Conservation (phyloP, 1,139 yeast genomes). For the Nakaseomyces nivariensis region DNA sequence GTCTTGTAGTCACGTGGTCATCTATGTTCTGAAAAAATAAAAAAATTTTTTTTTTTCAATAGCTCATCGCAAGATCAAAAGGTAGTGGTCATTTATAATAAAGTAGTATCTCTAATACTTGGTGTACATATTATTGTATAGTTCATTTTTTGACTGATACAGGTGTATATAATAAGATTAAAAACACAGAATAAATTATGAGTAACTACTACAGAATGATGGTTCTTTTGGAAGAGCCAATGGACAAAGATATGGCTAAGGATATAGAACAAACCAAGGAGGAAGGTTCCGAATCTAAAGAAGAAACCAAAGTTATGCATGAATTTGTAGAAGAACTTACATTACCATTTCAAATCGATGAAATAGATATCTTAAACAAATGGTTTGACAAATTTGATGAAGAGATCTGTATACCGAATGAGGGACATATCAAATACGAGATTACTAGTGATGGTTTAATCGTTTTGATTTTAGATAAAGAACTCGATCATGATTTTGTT, state of each 20-base stretch:
- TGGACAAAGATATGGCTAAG: conserved; percentile 12
- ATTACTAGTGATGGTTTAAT: conserved; percentile 66
- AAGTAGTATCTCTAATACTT: no score
- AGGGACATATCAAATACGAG: conserved; percentile 57
- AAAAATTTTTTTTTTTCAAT: no score
- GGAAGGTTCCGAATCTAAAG: conserved; percentile 3
- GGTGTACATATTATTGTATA: no score
- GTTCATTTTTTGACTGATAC: no score
- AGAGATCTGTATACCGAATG: conserved; percentile 53
- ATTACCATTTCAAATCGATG: conserved; percentile 36
- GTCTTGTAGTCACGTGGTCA: no score
- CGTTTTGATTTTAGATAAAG: conserved; percentile 42
- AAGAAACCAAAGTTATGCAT: conserved; percentile 18
- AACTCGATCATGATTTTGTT: conserved; percentile 20
- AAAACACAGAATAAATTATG: background rate
- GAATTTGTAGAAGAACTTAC: conserved; percentile 27
- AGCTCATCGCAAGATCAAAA: no score
- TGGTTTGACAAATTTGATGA: conserved; percentile 59
- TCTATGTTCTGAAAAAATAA: no score
- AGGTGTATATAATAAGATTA: no score
- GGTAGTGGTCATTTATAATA: no score
- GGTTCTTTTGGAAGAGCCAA: conserved; percentile 17
- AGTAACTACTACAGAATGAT: conserved; percentile 19
- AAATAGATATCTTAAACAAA: conserved; percentile 47
- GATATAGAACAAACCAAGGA: conserved; percentile 3